Percentiles rank a stretch among this genome's conserved stretches.
Evolutionary conservation across 306 rosid species (phyloP).

Genomic region (Acmispon strigosus): DNA sequence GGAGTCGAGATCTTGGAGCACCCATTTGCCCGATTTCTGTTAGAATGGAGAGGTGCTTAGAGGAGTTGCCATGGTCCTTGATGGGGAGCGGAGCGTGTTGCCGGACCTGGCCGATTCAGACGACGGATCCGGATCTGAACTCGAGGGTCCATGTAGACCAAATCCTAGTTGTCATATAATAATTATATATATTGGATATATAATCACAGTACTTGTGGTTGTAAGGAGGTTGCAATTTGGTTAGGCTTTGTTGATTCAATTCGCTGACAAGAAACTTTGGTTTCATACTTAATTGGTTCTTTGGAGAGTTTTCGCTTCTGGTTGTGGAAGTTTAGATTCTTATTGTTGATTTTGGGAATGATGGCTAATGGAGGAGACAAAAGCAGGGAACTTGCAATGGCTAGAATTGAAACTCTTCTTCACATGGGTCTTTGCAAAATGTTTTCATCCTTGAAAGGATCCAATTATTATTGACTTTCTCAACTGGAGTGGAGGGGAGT

Average conservation of each 20-base stretch:
- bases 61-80: too few relatives aligned
- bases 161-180: constrained; percentile 22
- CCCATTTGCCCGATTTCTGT: too few relatives aligned
- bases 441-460: too few relatives aligned
- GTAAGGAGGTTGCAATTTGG: constrained; percentile 4
- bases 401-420: constrained; percentile 31
- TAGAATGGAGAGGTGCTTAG: too few relatives aligned
- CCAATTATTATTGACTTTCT: too few relatives aligned
- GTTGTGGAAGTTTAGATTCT: not conserved
- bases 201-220: too few relatives aligned
- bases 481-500: too few relatives aligned
- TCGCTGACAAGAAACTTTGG: constrained; percentile 45
- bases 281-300: constrained; percentile 28
- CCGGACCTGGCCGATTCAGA: too few relatives aligned
- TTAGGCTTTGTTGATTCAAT: constrained; percentile 27
- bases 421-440: constrained; percentile 16
- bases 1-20: too few relatives aligned
- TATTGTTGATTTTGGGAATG: not conserved
- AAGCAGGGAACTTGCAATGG: constrained; percentile 80
- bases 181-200: not conserved
- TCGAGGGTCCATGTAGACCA: constrained; percentile 16
- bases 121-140: too few relatives aligned
- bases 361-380: constrained; percentile 65
- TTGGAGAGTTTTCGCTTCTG: too few relatives aligned
- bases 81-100: too few relatives aligned